Percentiles rank a stretch among this genome's conserved stretches.
These are phyloP conservation scores for Suillus luteus DNA, from an alignment of 768 basidiomycete genomes.

Conservation along the genomic window DNA sequence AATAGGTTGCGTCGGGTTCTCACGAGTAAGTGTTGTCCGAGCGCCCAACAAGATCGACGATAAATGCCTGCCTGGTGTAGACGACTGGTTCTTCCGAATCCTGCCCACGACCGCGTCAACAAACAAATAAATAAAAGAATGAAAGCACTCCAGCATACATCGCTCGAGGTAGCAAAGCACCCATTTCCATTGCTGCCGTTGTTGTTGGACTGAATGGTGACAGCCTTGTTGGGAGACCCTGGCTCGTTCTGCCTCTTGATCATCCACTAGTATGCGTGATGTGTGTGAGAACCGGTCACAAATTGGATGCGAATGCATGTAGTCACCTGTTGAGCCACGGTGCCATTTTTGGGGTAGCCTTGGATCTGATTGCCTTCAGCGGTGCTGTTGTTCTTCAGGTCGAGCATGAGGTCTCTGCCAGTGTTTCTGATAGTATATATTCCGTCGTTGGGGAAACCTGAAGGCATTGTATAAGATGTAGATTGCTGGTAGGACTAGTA, in stretches of 20 bases:
- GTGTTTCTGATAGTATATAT: not conserved
- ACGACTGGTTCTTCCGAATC: not conserved
- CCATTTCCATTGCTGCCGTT: not conserved
- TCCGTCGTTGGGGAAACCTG: not conserved
- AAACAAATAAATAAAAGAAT: not conserved
- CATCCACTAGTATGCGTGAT: not conserved
- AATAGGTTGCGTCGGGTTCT: not conserved
- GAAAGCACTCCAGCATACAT: not conserved
- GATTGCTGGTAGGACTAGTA: not conserved
- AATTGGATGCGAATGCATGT: not conserved
- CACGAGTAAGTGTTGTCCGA: not conserved
- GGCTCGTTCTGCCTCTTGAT: not conserved
- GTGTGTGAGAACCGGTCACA: not conserved
- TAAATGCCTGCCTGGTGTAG: not conserved
- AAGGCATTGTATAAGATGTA: not conserved
- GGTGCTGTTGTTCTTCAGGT: not conserved
- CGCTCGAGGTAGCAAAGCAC: not conserved
- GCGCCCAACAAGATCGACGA: not conserved
- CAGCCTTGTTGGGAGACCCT: not conserved
- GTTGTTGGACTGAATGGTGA: not conserved
- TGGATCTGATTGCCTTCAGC: not conserved
- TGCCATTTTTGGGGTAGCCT: not conserved
- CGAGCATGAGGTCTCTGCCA: not conserved
- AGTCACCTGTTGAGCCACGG: not conserved
- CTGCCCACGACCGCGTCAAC: not conserved